Conservation (phyloP, 2,329 filamentous ascomycete genomes). For the Verticillium klebahnii region DNA sequence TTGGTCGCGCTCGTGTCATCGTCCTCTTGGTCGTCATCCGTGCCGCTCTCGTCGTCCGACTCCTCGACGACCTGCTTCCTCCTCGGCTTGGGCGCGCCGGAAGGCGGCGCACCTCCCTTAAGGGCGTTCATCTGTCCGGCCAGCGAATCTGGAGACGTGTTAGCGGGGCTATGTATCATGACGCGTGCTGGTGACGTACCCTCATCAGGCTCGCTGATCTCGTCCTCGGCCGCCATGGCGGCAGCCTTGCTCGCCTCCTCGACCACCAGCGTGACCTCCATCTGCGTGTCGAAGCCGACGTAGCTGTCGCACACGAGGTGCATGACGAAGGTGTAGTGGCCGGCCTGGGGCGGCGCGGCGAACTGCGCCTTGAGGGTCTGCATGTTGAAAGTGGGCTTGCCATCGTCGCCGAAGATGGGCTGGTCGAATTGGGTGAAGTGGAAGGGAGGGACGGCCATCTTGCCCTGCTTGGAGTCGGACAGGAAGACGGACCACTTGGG, state of each 20-base stretch:
- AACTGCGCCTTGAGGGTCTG: constrained; percentile 98
- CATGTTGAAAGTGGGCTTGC: constrained; percentile 87
- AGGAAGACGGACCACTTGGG: constrained; percentile 95
- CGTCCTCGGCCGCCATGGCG: constrained; percentile 78
- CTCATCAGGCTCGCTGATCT: constrained; percentile 97
- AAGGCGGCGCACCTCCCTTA: constrained; percentile 61
- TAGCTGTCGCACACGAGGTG: constrained; percentile 94
- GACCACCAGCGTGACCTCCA: constrained; percentile 83
- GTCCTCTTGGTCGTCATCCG: constrained; percentile 67
- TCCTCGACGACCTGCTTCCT: constrained; percentile 49
- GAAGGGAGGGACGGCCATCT: constrained; percentile 94
- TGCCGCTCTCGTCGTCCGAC: constrained; percentile 78
- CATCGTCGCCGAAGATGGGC: constrained; percentile 73
- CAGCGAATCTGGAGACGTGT: constrained; percentile 62
- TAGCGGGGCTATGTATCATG: constrained; percentile 10
- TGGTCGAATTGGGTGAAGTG: constrained; percentile 92
- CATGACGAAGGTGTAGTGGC: constrained; percentile 92
- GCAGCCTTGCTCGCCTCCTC: constrained; percentile 85
- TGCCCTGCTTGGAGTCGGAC: constrained; percentile 87
- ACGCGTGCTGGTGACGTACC: constrained; percentile 54
- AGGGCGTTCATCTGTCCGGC: constrained; percentile 87
- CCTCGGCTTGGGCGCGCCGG: constrained; percentile 47
- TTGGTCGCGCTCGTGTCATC: constrained; percentile 65
- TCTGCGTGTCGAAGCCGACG: constrained; percentile 86
- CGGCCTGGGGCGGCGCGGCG: constrained; percentile 85